phyloP scores from a whole-genome alignment of 768 basidiomycete genomes.

The Hypholoma sublateritium region DNA sequence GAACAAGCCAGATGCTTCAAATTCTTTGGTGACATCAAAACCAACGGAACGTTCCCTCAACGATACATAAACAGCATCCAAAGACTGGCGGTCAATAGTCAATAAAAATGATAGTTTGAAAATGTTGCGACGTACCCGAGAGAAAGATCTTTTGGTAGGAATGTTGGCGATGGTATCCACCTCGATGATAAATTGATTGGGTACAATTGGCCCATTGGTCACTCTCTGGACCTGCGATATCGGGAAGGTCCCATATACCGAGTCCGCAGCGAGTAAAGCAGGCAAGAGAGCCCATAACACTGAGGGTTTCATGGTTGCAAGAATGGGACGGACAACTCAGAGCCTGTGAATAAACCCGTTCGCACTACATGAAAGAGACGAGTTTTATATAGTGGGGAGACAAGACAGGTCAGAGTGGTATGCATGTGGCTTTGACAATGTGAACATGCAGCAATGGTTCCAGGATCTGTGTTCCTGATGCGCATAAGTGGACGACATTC shows the following conservation, averaged over 20 bases:
- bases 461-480: slow-evolving; percentile 11
- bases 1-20: slow-evolving; percentile 52
- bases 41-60: slow-evolving; percentile 42
- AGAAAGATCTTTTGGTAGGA: slow-evolving; percentile 32
- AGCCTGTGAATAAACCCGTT: not conserved
- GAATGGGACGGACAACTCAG: not conserved
- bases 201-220: slow-evolving; percentile 36
- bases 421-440: slow-evolving; percentile 16
- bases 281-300: slow-evolving; percentile 25
- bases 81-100: slow-evolving; percentile 32
- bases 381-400: slow-evolving; percentile 9
- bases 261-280: slow-evolving; percentile 22
- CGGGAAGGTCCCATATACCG: slow-evolving; percentile 28
- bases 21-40: slow-evolving; percentile 52
- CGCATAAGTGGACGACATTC: slow-evolving; percentile 1
- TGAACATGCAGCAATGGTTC: slow-evolving; percentile 12
- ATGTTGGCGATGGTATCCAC: slow-evolving; percentile 41
- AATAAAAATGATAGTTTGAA: not conserved
- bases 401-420: not conserved
- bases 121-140: slow-evolving; percentile 22
- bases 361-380: not conserved
- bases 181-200: slow-evolving; percentile 60
- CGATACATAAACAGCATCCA: slow-evolving; percentile 48
- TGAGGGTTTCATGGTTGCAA: slow-evolving; percentile 33
- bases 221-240: slow-evolving; percentile 38